phyloP scores from a whole-genome alignment of 2,329 filamentous ascomycete genomes.

The Amesomyces nigricolor region DNA sequence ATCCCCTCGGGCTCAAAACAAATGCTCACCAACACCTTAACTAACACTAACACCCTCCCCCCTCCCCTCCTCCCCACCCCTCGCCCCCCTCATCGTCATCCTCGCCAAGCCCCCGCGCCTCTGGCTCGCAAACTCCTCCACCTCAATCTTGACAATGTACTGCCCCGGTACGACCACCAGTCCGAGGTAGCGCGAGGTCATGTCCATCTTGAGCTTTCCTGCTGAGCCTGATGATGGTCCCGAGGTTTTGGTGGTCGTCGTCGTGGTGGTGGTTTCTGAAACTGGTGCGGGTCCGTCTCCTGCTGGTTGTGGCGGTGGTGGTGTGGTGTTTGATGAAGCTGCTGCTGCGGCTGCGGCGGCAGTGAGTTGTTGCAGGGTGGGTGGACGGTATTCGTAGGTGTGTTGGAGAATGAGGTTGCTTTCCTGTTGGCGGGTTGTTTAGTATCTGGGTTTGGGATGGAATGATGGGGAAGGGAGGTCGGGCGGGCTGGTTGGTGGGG shows the following conservation, averaged over 20 bases:
- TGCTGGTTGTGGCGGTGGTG: constrained; percentile 19
- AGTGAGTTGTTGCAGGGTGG: constrained; percentile 46
- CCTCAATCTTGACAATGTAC: constrained; percentile 80
- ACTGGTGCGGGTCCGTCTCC: constrained; percentile 26
- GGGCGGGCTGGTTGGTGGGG: background rate
- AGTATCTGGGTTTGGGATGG: background rate
- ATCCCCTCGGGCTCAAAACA: background rate
- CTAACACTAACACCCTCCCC: background rate
- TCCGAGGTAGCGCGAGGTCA: constrained; percentile 82
- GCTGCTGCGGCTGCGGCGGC: background rate
- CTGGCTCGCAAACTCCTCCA: constrained; percentile 68
- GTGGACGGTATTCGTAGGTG: constrained; percentile 84
- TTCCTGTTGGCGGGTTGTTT: constrained; percentile 50
- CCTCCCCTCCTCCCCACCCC: background rate
- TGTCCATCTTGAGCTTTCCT: constrained; percentile 55
- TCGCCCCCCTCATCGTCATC: background rate
- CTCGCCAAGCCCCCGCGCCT: constrained; percentile 25
- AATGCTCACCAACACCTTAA: too few species aligned
- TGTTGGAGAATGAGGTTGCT: constrained; percentile 80
- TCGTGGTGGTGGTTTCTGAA: background rate
- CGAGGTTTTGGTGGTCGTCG: background rate
- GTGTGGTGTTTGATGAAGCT: background rate
- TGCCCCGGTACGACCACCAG: constrained; percentile 83
- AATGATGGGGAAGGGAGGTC: background rate
- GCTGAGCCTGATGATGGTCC: constrained; percentile 12